Evolutionary conservation across 768 basidiomycete species (phyloP).

Genomic region (Calvatia gigantea): DNA sequence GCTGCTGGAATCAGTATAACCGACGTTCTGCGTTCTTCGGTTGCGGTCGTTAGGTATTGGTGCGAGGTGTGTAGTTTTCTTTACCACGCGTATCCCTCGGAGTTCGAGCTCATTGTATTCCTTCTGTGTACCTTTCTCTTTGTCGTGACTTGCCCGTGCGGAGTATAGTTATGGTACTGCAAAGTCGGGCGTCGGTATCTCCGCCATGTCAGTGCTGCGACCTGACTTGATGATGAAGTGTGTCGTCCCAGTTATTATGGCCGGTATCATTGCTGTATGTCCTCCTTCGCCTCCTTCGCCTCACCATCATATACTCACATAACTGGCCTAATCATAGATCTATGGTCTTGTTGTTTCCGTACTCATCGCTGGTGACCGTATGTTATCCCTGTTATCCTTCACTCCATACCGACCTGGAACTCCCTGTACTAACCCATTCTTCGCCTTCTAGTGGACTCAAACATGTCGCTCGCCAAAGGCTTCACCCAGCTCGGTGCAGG

Average conservation of each 20-base stretch:
- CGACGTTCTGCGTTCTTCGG: neutral
- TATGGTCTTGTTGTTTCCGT: slow-evolving; percentile 99
- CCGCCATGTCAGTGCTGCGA: slow-evolving; percentile 96
- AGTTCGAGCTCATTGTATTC: neutral
- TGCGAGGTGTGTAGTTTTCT: slow-evolving; percentile 54
- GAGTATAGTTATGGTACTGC: slow-evolving; percentile 89
- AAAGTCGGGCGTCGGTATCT: slow-evolving; percentile 97
- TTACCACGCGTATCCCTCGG: slow-evolving; percentile 9
- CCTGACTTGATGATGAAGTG: slow-evolving; percentile 99
- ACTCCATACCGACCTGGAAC: too few species aligned
- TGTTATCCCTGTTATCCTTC: slow-evolving; percentile 30
- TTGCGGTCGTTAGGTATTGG: slow-evolving; percentile 59
- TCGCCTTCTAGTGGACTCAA: slow-evolving; percentile 50
- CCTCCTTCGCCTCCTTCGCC: neutral
- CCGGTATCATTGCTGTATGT: slow-evolving; percentile 99
- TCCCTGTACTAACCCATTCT: neutral
- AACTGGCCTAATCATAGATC: slow-evolving; percentile 45
- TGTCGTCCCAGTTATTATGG: slow-evolving; percentile 98
- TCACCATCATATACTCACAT: neutral
- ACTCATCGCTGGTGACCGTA: slow-evolving; percentile 84
- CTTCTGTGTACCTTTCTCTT: slow-evolving; percentile 6
- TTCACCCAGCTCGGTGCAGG: slow-evolving; percentile 95
- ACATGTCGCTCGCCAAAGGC: slow-evolving; percentile 90
- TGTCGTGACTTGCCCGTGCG: slow-evolving; percentile 5
- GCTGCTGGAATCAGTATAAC: neutral